Evolutionary conservation across 2,329 filamentous ascomycete genomes (phyloP).

Genomic region (Cadophora sp.): DNA sequence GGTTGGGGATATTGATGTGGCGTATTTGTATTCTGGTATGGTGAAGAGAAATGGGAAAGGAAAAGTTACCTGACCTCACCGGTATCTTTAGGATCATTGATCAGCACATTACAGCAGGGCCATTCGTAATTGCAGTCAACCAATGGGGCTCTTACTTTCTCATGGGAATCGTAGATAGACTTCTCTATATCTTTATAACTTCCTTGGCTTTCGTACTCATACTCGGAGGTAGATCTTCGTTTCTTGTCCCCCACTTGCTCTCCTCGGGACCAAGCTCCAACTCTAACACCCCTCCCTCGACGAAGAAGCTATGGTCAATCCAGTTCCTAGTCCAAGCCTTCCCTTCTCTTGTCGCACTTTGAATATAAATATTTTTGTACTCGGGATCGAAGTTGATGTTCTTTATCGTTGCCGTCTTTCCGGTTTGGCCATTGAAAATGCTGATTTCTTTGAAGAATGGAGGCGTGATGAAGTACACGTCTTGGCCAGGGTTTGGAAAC

Average conservation of each 20-base stretch:
- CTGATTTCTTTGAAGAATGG: conserved; percentile 69
- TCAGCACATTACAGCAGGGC: no score
- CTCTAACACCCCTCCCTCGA: conserved; percentile 67
- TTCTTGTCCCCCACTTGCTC: conserved; percentile 67
- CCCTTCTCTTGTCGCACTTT: conserved; percentile 68
- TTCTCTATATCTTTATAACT: background rate
- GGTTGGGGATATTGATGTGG: no score
- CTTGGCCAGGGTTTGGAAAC: conserved; percentile 72
- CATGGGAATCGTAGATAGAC: background rate
- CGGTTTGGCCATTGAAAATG: conserved; percentile 62
- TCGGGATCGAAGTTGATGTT: conserved; percentile 66
- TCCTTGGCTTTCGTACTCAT: conserved; percentile 20
- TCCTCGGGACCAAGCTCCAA: conserved; percentile 64
- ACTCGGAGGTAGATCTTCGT: conserved; percentile 68
- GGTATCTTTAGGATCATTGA: no score
- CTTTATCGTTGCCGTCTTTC: conserved; percentile 63
- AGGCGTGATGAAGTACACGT: conserved; percentile 72
- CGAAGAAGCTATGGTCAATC: conserved; percentile 72
- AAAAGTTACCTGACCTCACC: no score
- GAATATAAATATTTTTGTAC: conserved; percentile 66
- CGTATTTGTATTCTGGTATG: no score
- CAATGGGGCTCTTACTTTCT: background rate
- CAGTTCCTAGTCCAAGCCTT: conserved; percentile 67
- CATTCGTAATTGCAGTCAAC: background rate
- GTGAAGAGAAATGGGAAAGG: no score